Evolutionary conservation across 2,329 filamentous ascomycete genomes (phyloP), one percentile per base, ranked within the genome.

Genomic region (Lasiodiplodia citricola): DNA sequence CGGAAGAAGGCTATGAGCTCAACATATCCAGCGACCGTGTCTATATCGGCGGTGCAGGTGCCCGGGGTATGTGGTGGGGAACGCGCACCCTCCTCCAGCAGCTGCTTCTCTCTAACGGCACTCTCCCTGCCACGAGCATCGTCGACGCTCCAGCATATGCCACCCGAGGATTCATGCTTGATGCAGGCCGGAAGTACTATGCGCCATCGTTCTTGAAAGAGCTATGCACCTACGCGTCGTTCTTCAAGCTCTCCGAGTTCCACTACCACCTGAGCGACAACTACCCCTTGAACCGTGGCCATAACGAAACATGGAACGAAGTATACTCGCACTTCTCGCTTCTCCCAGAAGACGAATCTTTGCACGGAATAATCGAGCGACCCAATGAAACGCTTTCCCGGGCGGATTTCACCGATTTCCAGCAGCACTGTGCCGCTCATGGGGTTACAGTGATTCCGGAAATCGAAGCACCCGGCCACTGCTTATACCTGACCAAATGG

Each of bases 241-340:
- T 83, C 73, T 85, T 84, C 76, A 85, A 83, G 73, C 77, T 84
- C 72, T 81, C 79, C 14, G 82, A 84, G 70, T 84, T 85, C 62
- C 83, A 85, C 68, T 84, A 84, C 70, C 83, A 85, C 70, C 80
- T 81, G 7, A 83, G 81, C 72, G 83, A 85, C 74, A 85, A 85
- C 70, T 83, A 83, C 69, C 82, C 82, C 0, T 71, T 85, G 52
- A 84, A 83, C 68, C 79, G 83, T 8, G 83, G 83, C 1, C 79
- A 74, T 58, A 85, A 85, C 63, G 79, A 81, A 52, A 83, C 83
- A 0, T 84, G 82, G 82, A 71, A 77, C 31, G 70, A 83, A 4
- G 81, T 85, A 8, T 85, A 83, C 70, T 81, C 81, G 0, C 81
- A 82, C 55, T 84, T 83, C 68, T 81, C 79, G 1, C 77, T 83